Base-by-base conservation (phyloP, 805 yeast species). In the Zygosaccharomyces pseudorouxii region DNA sequence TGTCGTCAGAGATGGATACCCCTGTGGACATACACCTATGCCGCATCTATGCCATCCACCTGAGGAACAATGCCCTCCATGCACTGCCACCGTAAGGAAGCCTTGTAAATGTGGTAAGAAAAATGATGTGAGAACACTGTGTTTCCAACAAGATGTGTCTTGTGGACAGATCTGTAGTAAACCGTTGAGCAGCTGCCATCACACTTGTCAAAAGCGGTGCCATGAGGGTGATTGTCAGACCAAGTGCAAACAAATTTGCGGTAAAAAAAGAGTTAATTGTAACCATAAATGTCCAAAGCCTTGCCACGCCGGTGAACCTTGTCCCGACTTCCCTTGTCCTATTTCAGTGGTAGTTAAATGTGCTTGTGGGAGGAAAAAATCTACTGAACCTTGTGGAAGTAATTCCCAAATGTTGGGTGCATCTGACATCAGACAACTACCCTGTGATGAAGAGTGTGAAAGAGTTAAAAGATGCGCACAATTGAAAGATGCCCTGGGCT, bases 11-110 rank as follows among this genome's bases (percentile, higher is more conserved):
- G 58, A 57, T 3, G 58, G 57, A 2, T 72, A 71, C 29, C 55
- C 64, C 0, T 88, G 96, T 73, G 95, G 92, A 0, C 96, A 88
- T 64, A 65, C 72, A 7, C 78, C 76, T 18, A 84, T 81, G 62
- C 73, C 76, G 29, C 97, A 89, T 62, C 67, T 72, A 29, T 89
- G 97, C 63, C 97, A 89, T 63, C 76, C 71, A n/a, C 81, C 79
- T 52, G 72, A 72, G 38, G 72, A 69, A 5, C 58, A 67, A 2
- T 89, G 97, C 65, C 95, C 95, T 0, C 80, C 80, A 51, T 89
- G 97, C 66, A 86, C 95, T 0, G 71, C 70, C 23, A 58, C 79
- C 5, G 82, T 82, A 2, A 69, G 72, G 25, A 81, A 78, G 54
- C 55, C 53, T 19, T 86, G 95, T 62, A 73, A 75, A 54, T 86